Percentiles rank a stretch among this genome's conserved stretches.
These are phyloP conservation scores for Tilletiaria anomala DNA, from an alignment of 1,284 basidiomycete species.

Conservation along the genomic window DNA sequence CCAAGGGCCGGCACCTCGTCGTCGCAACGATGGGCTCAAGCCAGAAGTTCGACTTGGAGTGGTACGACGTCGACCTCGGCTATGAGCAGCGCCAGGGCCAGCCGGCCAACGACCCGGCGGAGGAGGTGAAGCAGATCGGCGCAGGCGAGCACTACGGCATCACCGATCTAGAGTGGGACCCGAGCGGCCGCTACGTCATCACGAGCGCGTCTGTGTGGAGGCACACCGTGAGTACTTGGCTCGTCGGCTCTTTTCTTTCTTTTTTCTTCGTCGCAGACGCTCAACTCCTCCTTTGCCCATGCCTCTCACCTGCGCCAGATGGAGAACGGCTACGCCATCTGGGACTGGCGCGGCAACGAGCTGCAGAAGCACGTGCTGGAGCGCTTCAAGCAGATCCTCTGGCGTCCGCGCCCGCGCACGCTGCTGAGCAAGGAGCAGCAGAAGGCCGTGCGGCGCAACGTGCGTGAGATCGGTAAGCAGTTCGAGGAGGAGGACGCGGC, in stretches of 20 bases:
- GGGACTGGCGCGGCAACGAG: conserved; percentile 94
- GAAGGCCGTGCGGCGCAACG: conserved; percentile 69
- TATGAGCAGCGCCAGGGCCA: conserved; percentile 48
- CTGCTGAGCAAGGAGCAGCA: conserved; percentile 79
- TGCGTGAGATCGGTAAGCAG: conserved; percentile 75
- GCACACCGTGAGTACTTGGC: conserved; percentile 66
- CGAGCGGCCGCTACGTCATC: conserved; percentile 80
- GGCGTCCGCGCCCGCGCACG: conserved; percentile 83
- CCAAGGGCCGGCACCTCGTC: conserved; percentile 86
- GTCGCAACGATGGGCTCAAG: conserved; percentile 88
- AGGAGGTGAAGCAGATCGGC: conserved; percentile 65
- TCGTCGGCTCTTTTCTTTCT: conserved; percentile 4
- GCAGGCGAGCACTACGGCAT: conserved; percentile 94
- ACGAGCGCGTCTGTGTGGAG: conserved; percentile 92
- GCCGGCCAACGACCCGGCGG: conserved; percentile 56
- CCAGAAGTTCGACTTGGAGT: conserved; percentile 91
- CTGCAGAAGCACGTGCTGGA: conserved; percentile 76
- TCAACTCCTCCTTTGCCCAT: conserved; percentile 1
- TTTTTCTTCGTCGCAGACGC: neutral
- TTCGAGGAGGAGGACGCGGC: conserved; percentile 97
- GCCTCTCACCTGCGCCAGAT: conserved; percentile 46
- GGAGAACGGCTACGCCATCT: conserved; percentile 89
- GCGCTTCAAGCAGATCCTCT: conserved; percentile 96
- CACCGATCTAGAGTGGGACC: conserved; percentile 98
- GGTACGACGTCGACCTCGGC: conserved; percentile 95